phyloP scores from a whole-genome alignment of 139 green algal genomes.

The Micractinium conductrix region DNA sequence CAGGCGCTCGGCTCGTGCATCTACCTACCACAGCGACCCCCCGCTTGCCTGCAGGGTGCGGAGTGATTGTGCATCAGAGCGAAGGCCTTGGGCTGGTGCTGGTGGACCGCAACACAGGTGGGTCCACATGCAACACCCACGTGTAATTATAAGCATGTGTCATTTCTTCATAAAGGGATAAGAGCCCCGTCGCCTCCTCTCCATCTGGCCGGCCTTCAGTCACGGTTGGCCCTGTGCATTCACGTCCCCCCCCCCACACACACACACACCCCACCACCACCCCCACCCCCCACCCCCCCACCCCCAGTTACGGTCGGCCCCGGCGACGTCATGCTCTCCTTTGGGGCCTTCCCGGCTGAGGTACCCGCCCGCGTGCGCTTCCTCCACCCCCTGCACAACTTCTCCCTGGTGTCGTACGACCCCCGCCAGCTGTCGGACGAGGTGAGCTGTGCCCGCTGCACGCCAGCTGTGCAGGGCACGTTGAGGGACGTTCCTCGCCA shows the following conservation, averaged over 20 bases:
- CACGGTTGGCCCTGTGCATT: too few species aligned
- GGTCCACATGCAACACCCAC: neutral
- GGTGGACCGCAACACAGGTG: conserved; percentile 88
- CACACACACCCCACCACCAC: too few species aligned
- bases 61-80: conserved; percentile 69
- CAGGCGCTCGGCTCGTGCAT: too few species aligned
- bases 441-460: neutral
- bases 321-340: conserved; percentile 86
- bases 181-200: too few species aligned
- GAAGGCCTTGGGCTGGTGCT: conserved; percentile 71
- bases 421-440: conserved; percentile 64
- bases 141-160: too few species aligned
- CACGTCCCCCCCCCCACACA: too few species aligned
- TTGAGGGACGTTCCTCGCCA: too few species aligned
- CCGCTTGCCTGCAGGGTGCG: conserved; percentile 49
- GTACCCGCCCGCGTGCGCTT: conserved; percentile 73
- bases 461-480: too few species aligned
- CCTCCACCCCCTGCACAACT: conserved; percentile 91
- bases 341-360: conserved; percentile 87
- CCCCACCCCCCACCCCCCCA: too few species aligned
- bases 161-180: too few species aligned
- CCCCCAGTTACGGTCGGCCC: conserved; percentile 68
- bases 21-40: too few species aligned
- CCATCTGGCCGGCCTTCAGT: too few species aligned
- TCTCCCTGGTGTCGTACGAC: conserved; percentile 79